Conservation (phyloP, 768 basidiomycete species). For the Hemileccinum impolitum region DNA sequence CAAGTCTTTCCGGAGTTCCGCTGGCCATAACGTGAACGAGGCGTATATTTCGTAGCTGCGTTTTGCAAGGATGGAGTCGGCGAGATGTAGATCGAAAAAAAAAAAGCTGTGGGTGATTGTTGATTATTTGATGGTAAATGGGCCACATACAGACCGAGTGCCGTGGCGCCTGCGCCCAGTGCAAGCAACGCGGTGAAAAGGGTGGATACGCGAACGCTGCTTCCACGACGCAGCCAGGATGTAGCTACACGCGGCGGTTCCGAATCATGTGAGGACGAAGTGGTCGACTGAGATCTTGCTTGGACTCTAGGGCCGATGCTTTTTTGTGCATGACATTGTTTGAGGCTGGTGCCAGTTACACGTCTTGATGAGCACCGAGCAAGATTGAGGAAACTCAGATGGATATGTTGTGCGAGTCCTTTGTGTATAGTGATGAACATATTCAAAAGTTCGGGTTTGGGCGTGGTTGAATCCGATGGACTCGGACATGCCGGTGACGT, state of each 20-base stretch:
- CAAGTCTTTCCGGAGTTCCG: conserved; percentile 58
- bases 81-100: too few relatives aligned
- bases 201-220: conserved; percentile 34
- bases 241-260: neutral
- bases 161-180: conserved; percentile 39
- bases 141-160: conserved; percentile 40
- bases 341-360: neutral
- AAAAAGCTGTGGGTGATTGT: neutral
- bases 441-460: neutral
- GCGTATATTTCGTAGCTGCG: conserved; percentile 54
- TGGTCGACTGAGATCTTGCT: conserved; percentile 10
- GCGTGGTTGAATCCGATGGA: too few relatives aligned
- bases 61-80: neutral
- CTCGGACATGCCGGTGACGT: too few relatives aligned
- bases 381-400: neutral
- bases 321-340: neutral
- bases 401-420: conserved; percentile 1
- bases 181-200: conserved; percentile 37
- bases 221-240: conserved; percentile 12
- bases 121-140: neutral
- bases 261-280: conserved; percentile 1
- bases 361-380: neutral
- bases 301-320: neutral
- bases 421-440: conserved; percentile 7
- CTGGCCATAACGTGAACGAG: conserved; percentile 64